Base-by-base conservation (phyloP, 2,329 filamentous ascomycete species). In the Ophiostoma sp. region DNA sequence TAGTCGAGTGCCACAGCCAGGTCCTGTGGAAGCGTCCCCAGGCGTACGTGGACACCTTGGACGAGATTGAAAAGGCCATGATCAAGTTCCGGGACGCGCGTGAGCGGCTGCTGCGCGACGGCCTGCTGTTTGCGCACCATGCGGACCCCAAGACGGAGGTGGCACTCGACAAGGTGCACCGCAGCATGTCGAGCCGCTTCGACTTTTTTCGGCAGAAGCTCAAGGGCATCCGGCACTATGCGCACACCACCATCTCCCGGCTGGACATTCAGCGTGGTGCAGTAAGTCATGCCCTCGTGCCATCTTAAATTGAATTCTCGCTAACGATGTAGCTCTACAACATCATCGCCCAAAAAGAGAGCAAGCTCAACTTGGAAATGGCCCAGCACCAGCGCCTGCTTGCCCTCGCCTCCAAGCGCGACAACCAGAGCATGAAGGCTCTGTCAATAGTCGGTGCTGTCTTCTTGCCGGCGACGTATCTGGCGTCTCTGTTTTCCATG, bases 401-500 rank as follows among this genome's bases (percentile, higher is more conserved):
- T 72, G 87, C 88, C 2, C 86, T 90, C 77, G 87, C 87, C 17
- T 87, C 87, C 77, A 90, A 90, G 79, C 84, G 88, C 15, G 88
- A 90, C 79, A 88, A 87, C 79, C 89, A 87, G 3, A 87, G 88
- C 73, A 90, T 90, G 88, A 91, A 91, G 82, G 89, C 88, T 0
- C 83, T 91, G 52, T 90, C 89, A 0, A 84, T 91, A 0, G 85
- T 91, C 72, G 89, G 89, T 36, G 88, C 88, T 55, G 82, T 91
- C 55, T 91, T 91, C 77, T 82, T 91, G 6, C 89, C 89, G 0
- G 89, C 88, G 1, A 90, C 88, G 0, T 90, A 87, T 76, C 83
- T 91, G 22, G 86, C 89, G 9, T 91, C 89, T 0, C 83, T 91
- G 31, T 91, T 91, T 77, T 87, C 86, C 82, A 91, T 90, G 88